phyloP scores from a whole-genome alignment of 2,329 filamentous ascomycete genomes.

The Paradendryphiella salina region DNA sequence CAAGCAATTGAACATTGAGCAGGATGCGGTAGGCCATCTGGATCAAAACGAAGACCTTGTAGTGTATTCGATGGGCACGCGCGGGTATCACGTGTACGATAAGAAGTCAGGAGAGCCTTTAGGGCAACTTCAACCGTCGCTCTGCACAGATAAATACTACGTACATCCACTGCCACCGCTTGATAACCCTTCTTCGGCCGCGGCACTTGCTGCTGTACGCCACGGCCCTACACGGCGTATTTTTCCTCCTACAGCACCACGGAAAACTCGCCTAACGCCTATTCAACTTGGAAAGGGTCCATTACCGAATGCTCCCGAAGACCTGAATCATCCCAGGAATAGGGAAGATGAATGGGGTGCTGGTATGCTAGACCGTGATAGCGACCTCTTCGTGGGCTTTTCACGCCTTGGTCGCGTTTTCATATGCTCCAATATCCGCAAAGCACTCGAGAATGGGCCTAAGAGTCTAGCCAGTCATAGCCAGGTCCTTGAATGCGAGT shows the following conservation, averaged over 20 bases:
- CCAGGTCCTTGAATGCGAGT: conserved; percentile 8
- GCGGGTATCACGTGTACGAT: conserved; percentile 11
- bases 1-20: conserved; percentile 5
- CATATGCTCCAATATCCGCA: conserved; percentile 6
- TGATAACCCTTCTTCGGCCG: background rate
- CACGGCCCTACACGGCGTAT: background rate
- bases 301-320: conserved; percentile 1
- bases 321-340: background rate
- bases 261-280: conserved; percentile 5
- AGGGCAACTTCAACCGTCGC: conserved; percentile 6
- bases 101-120: conserved; percentile 7
- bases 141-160: conserved; percentile 7
- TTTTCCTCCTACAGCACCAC: conserved; percentile 3
- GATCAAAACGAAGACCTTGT: conserved; percentile 13
- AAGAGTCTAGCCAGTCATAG: background rate
- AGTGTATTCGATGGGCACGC: conserved; percentile 8
- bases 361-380: conserved; percentile 11
- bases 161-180: background rate
- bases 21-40: conserved; percentile 11
- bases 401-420: conserved; percentile 8
- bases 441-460: conserved; percentile 1
- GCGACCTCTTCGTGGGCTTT: conserved; percentile 10
- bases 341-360: conserved; percentile 12
- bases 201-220: background rate
- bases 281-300: background rate